These are phyloP conservation scores for Cystobasidium slooffiae DNA, from an alignment of 1,284 basidiomycete species.

Conservation along the genomic window DNA sequence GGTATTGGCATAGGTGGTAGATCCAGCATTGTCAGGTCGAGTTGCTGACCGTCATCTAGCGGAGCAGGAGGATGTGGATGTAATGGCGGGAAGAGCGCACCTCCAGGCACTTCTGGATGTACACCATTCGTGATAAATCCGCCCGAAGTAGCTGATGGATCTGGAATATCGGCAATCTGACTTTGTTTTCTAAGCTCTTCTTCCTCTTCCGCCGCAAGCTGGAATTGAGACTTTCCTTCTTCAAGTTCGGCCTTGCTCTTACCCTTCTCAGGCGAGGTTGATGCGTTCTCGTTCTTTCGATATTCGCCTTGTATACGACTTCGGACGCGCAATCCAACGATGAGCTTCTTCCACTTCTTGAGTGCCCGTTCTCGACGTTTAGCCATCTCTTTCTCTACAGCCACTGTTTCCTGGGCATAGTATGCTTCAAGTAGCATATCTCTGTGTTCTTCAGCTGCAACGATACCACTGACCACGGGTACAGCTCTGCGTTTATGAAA, in stretches of 20 bases:
- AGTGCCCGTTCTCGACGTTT: constrained; percentile 80
- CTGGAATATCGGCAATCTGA: neutral
- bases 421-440: constrained; percentile 80
- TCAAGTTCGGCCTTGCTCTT: constrained; percentile 6
- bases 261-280: neutral
- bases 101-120: constrained; percentile 20
- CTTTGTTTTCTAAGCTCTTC: neutral
- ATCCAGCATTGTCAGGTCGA: constrained; percentile 32
- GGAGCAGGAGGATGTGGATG: constrained; percentile 6
- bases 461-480: constrained; percentile 83
- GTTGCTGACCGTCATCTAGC: constrained; percentile 18
- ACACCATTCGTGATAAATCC: constrained; percentile 29
- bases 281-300: constrained; percentile 7
- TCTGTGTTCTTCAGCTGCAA: constrained; percentile 82
- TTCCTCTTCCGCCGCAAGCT: constrained; percentile 16
- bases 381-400: constrained; percentile 72
- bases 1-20: constrained; percentile 43
- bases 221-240: constrained; percentile 31
- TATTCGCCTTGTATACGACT: constrained; percentile 45
- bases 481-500: constrained; percentile 87
- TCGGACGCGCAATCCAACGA: constrained; percentile 85
- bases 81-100: constrained; percentile 27
- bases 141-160: neutral
- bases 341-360: constrained; percentile 85
- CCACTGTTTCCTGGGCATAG: constrained; percentile 76